phyloP scores from a whole-genome alignment of 306 rosid species.

The Pyrus pyrifolia region DNA sequence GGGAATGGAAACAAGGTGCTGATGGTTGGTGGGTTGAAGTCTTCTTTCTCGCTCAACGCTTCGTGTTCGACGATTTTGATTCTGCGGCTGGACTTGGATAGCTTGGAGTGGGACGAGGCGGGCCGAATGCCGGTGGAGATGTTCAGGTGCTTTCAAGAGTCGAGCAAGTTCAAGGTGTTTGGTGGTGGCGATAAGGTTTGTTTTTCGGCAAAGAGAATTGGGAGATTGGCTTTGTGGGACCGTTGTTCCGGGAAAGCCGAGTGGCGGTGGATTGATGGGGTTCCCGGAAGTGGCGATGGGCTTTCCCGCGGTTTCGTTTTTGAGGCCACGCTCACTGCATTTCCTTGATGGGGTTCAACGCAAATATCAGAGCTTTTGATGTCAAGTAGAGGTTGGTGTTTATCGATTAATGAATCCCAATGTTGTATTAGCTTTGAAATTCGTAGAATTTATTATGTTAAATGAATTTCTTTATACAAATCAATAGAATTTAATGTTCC shows the following conservation, averaged over 20 bases:
- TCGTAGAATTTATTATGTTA: neutral
- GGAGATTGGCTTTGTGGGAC: slow-evolving; percentile 74
- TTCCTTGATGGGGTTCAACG: slow-evolving; percentile 36
- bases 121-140: slow-evolving; percentile 79
- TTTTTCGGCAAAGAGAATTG: slow-evolving; percentile 69
- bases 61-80: slow-evolving; percentile 75
- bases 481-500: neutral
- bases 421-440: slow-evolving; percentile 5
- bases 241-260: slow-evolving; percentile 22
- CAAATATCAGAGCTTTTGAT: neutral
- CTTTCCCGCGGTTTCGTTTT: slow-evolving; percentile 62
- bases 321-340: slow-evolving; percentile 69
- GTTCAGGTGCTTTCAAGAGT: slow-evolving; percentile 69
- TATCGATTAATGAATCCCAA: neutral
- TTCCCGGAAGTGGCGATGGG: slow-evolving; percentile 60
- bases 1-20: slow-evolving; percentile 47
- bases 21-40: slow-evolving; percentile 82
- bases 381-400: slow-evolving; percentile 6
- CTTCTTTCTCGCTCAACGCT: slow-evolving; percentile 61
- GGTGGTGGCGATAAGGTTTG: slow-evolving; percentile 68
- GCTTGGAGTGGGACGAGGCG: slow-evolving; percentile 78
- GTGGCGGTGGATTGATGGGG: slow-evolving; percentile 70
- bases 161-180: slow-evolving; percentile 77
- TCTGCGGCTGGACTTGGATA: slow-evolving; percentile 56
- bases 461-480: neutral